These are phyloP conservation scores for Cladosporium velox DNA, from an alignment of 2,329 filamentous ascomycete species.

Conservation along the genomic window DNA sequence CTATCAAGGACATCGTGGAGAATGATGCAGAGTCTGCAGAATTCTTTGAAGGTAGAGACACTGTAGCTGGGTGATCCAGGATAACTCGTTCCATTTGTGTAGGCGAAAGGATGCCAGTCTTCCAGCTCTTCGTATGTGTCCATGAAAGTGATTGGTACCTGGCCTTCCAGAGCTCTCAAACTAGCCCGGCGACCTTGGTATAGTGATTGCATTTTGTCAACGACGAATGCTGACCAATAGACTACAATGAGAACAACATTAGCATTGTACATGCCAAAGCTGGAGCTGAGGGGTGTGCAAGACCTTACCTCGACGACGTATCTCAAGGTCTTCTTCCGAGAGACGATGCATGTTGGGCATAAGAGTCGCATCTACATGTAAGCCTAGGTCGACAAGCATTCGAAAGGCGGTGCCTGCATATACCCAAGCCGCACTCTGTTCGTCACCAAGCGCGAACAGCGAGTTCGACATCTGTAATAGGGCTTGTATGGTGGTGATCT, in stretches of 20 bases:
- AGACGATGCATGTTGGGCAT: conserved; percentile 36
- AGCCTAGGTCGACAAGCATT: conserved; percentile 15
- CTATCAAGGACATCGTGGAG: conserved; percentile 9
- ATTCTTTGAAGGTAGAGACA: conserved; percentile 18
- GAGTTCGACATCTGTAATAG: conserved; percentile 15
- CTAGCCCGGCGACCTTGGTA: conserved; percentile 18
- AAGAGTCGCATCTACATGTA: conserved; percentile 36
- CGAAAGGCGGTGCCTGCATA: conserved; percentile 13
- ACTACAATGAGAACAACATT: background rate
- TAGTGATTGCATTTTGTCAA: conserved; percentile 18
- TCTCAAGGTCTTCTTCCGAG: conserved; percentile 17
- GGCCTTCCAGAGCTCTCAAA: conserved; percentile 6
- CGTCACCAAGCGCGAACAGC: conserved; percentile 29
- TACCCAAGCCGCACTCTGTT: conserved; percentile 19
- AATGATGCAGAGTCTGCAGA: conserved; percentile 16
- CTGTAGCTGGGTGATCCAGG: conserved; percentile 20
- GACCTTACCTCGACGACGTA: conserved; percentile 5
- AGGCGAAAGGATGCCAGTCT: conserved; percentile 15
- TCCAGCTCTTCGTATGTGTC: conserved; percentile 20
- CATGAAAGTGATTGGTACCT: conserved; percentile 13
- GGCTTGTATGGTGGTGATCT: conserved; percentile 15
- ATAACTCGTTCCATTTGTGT: conserved; percentile 13
- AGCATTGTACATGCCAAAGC: background rate
- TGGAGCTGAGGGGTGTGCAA: no score
- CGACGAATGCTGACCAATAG: conserved; percentile 20